Evolutionary conservation across 169 alveolate genomes (phyloP).

Genomic region (Babesia bigemina): DNA sequence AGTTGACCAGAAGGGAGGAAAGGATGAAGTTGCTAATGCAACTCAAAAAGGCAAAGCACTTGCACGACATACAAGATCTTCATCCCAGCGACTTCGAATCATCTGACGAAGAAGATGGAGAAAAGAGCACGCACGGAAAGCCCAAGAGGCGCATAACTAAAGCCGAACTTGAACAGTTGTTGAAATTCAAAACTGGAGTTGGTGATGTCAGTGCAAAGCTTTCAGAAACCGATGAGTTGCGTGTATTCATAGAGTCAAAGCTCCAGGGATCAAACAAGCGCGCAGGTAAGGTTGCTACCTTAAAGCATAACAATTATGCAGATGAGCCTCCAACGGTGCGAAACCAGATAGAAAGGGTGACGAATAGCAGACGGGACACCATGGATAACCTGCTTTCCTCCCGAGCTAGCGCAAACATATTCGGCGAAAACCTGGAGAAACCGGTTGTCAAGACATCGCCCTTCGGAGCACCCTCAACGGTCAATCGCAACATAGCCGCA

Average conservation of each 20-base stretch:
- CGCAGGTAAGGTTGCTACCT: slow-evolving; percentile 1
- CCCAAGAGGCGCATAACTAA: slow-evolving; percentile 22
- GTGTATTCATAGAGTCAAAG: slow-evolving; percentile 39
- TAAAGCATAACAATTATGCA: not conserved
- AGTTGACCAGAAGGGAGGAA: slow-evolving; percentile 59
- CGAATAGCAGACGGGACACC: slow-evolving; percentile 1
- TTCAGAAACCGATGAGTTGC: slow-evolving; percentile 43
- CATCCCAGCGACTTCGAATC: slow-evolving; percentile 70
- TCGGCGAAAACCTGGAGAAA: slow-evolving; percentile 10
- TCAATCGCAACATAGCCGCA: not conserved
- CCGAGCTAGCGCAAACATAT: not conserved
- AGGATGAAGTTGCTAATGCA: slow-evolving; percentile 54
- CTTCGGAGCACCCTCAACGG: slow-evolving; percentile 3
- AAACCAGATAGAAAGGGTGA: slow-evolving; percentile 17
- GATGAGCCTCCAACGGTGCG: slow-evolving; percentile 3
- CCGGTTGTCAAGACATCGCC: slow-evolving; percentile 2
- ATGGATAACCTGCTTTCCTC: slow-evolving; percentile 32
- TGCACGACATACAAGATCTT: slow-evolving; percentile 26
- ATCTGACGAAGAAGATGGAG: slow-evolving; percentile 52
- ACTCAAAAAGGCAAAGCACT: slow-evolving; percentile 40
- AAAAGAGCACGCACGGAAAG: not conserved
- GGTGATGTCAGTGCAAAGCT: not conserved
- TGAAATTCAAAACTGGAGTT: slow-evolving; percentile 26
- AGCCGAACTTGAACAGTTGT: slow-evolving; percentile 33
- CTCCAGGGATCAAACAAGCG: slow-evolving; percentile 6